Conservation (phyloP, 179 eudicot species). For the Sideroxylon spinosum region DNA sequence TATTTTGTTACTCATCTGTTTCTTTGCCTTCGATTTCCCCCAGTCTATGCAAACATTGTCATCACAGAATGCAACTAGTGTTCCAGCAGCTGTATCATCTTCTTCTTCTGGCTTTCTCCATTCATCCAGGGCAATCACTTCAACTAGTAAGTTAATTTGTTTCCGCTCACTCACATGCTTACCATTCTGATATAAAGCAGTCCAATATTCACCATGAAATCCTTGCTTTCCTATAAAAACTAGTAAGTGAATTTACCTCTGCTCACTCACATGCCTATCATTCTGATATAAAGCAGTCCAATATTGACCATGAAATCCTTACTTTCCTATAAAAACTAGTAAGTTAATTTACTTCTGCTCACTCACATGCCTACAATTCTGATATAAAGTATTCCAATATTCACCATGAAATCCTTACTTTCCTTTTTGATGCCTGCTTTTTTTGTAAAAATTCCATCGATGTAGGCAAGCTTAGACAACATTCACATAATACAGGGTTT, state of each 20-base stretch:
- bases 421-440: neutral
- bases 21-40: neutral
- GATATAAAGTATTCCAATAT: neutral
- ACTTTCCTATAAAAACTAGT: constrained; percentile 37
- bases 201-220: neutral
- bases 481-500: constrained; percentile 48
- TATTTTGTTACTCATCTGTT: neutral
- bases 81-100: constrained; percentile 37
- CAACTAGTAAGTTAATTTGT: constrained; percentile 56
- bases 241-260: constrained; percentile 42
- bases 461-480: neutral
- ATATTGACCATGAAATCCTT: neutral
- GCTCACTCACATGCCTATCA: neutral
- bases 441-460: neutral
- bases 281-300: neutral
- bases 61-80: constrained; percentile 46
- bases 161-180: neutral
- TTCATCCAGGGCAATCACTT: constrained; percentile 46
- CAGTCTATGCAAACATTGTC: constrained; percentile 12
- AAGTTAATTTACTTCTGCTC: constrained; percentile 29
- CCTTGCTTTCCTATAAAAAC: constrained; percentile 22
- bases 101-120: constrained; percentile 58
- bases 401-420: neutral
- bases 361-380: neutral
- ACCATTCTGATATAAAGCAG: neutral